Evolutionary conservation across 257 asterid genomes (phyloP), one percentile per base, ranked within the genome.

Genomic region (Salvia splendens): DNA sequence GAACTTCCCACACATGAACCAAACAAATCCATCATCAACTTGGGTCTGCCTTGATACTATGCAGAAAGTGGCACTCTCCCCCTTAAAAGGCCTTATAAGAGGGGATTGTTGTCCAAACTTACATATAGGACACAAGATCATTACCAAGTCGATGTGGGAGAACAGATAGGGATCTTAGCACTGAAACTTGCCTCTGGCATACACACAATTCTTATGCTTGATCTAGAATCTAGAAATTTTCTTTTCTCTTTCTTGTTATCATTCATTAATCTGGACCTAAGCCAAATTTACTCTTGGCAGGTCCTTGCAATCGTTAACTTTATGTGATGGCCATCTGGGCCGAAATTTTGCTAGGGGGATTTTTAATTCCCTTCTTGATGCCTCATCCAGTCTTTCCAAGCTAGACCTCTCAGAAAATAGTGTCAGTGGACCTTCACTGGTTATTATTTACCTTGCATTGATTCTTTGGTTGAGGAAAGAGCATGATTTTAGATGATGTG

Each of bases 341-440:
- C 77, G 70, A 57, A 78, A 74, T 68, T 82, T 87, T 61, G 96
- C 87, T 11, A 79, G 74, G 74, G 87, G 64, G 73, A 80, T 83
- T 72, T 80, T 92, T 17, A 75, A 83, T 63, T 67, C 86, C 67
- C 96, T 92, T 57, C 79, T 86, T 62, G 82, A 83, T 80, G 73
- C 85, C 73, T 79, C 95, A 65, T 79, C 90, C 54, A 70, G 75
- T 62, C 77, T 94, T 75, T 76, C 79, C 63, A 16, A 70, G 65
- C 89, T 94, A 61, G 95, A 90, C 78, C 95, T 93, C 69, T 93
- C 99, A 46, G 99, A 93, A 72, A 93, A 93, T 72, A 80, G 77
- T 80, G 99, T 93, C 73, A 79, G 97, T 76, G 49, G 53, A 53
- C 46, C 63, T 45, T 64, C 40, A 56, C 47, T 68, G 30, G 42